phyloP scores from a whole-genome alignment of 768 basidiomycete species.

The Crassisporium funariophilum region DNA sequence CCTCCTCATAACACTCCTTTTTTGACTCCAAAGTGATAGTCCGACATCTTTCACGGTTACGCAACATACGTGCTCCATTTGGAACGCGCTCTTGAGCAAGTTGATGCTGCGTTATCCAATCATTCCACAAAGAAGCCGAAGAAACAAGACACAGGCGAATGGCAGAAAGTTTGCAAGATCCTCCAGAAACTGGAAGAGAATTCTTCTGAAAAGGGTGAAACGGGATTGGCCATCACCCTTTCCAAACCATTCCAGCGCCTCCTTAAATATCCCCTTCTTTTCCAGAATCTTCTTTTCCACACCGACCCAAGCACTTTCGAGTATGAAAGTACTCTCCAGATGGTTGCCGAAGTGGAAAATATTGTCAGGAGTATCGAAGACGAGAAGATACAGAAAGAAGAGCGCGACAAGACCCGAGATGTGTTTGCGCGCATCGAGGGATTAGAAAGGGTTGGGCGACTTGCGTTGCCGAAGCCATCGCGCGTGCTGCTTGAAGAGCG shows the following conservation, averaged over 20 bases:
- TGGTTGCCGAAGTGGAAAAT: constrained; percentile 96
- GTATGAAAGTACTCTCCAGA: constrained; percentile 93
- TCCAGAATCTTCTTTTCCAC: constrained; percentile 96
- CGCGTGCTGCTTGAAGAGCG: constrained; percentile 86
- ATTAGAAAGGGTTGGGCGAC: constrained; percentile 88
- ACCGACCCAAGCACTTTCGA: constrained; percentile 97
- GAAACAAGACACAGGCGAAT: constrained; percentile 78
- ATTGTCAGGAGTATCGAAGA: constrained; percentile 98
- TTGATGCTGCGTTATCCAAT: constrained; percentile 76
- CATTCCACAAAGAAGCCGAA: constrained; percentile 73
- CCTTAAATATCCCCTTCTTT: constrained; percentile 94
- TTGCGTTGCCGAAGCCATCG: constrained; percentile 89
- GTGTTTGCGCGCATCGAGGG: constrained; percentile 97
- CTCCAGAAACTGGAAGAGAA: constrained; percentile 77
- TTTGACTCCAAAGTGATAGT: constrained; percentile 45
- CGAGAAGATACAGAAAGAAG: constrained; percentile 96
- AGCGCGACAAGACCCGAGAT: constrained; percentile 93
- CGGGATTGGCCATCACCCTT: constrained; percentile 90
- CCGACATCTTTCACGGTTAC: constrained; percentile 92
- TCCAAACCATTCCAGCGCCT: constrained; percentile 97
- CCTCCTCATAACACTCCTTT: constrained; percentile 13
- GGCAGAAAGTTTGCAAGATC: constrained; percentile 75
- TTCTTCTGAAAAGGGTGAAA: constrained; percentile 88
- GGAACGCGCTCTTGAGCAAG: constrained; percentile 86
- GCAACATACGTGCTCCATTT: constrained; percentile 93